phyloP scores from a whole-genome alignment of 1,284 basidiomycete species.

The Ganoderma lucidum region DNA sequence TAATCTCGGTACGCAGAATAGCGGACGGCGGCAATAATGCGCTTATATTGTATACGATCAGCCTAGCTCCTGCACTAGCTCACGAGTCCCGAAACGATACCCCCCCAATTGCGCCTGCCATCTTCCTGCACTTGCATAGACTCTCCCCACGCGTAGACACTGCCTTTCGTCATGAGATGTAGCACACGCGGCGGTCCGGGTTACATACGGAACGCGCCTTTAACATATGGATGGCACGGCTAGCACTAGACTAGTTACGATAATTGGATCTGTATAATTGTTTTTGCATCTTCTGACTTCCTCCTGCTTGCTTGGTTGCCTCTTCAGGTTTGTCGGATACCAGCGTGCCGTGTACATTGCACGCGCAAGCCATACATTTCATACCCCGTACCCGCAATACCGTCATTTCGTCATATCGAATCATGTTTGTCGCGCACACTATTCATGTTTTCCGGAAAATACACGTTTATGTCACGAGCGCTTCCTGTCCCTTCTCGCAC shows the following conservation, averaged over 20 bases:
- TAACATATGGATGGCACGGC: slow-evolving; percentile 27
- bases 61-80: slow-evolving; percentile 41
- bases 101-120: slow-evolving; percentile 26
- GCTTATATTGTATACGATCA: slow-evolving; percentile 38
- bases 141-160: slow-evolving; percentile 36
- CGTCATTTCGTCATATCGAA: background rate
- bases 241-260: slow-evolving; percentile 34
- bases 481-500: slow-evolving; percentile 3
- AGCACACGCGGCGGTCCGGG: slow-evolving; percentile 34
- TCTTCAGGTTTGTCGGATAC: slow-evolving; percentile 4
- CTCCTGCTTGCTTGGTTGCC: slow-evolving; percentile 11
- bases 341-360: slow-evolving; percentile 1
- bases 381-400: background rate
- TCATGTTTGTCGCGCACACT: background rate
- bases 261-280: slow-evolving; percentile 33
- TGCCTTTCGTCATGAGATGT: slow-evolving; percentile 36
- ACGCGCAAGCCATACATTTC: background rate
- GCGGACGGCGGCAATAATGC: slow-evolving; percentile 36
- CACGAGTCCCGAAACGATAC: slow-evolving; percentile 41
- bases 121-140: slow-evolving; percentile 26
- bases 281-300: slow-evolving; percentile 8
- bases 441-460: background rate
- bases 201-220: slow-evolving; percentile 29
- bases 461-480: background rate
- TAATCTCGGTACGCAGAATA: slow-evolving; percentile 27